Evolutionary conservation across 1,284 basidiomycete genomes (phyloP).

Genomic region (Rhizoctonia solani): DNA sequence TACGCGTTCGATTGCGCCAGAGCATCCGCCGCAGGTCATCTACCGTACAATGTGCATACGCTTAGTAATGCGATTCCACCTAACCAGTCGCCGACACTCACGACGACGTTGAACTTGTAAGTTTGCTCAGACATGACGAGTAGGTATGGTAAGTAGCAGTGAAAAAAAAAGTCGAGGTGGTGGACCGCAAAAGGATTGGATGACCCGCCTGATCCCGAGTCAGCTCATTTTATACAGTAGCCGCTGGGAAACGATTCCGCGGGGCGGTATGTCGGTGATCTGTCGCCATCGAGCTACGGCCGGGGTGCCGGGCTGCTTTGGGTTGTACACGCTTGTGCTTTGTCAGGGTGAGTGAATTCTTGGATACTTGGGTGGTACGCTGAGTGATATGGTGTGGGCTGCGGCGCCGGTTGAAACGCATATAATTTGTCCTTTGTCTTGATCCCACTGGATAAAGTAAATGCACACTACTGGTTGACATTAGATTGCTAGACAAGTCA

Average conservation of each 20-base stretch:
- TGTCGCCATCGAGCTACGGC: conserved; percentile 21
- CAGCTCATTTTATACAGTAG: background rate
- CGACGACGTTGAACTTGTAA: conserved; percentile 28
- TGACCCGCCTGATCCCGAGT: no score
- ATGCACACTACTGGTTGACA: no score
- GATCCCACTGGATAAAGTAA: no score
- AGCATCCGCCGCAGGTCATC: conserved; percentile 86
- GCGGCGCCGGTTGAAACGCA: no score
- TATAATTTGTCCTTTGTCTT: no score
- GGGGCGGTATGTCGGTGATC: conserved; percentile 27
- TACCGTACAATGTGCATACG: conserved; percentile 42
- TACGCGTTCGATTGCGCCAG: conserved; percentile 74
- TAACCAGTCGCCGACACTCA: no score
- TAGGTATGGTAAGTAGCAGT: background rate
- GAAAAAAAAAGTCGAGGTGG: background rate
- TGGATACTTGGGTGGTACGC: background rate
- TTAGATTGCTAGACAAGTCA: no score
- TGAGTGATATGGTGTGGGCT: no score
- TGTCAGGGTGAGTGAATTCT: background rate
- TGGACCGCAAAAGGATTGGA: no score
- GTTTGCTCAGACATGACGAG: conserved; percentile 16
- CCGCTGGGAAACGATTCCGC: no score
- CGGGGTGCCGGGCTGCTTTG: background rate
- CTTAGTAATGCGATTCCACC: conserved; percentile 5
- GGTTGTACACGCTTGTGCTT: background rate